Percentiles rank a stretch among this genome's conserved stretches.
These are phyloP conservation scores for Combretum micranthum DNA, from an alignment of 345 rosid species.

Conservation along the genomic window DNA sequence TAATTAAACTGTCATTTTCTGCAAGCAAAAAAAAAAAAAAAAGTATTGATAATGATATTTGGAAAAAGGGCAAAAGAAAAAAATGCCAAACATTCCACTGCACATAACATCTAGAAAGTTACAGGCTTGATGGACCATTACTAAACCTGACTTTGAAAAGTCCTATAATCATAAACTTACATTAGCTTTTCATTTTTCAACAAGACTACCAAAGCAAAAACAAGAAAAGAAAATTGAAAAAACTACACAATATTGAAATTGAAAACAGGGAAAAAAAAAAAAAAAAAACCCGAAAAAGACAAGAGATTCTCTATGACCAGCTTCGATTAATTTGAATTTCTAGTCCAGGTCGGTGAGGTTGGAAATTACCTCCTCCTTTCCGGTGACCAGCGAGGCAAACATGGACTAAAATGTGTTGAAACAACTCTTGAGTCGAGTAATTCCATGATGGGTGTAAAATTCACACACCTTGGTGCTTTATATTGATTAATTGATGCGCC, in stretches of 20 bases:
- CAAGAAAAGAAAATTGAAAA: not conserved
- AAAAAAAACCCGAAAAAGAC: not conserved
- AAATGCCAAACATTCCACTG: slow-evolving; percentile 17
- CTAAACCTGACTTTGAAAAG: slow-evolving; percentile 21
- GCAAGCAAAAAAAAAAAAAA: no score
- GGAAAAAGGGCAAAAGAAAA: no score
- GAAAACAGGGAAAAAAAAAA: no score
- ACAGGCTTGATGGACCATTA: slow-evolving; percentile 16
- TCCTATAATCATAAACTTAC: slow-evolving; percentile 25
- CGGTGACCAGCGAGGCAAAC: slow-evolving; percentile 73
- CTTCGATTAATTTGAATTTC: slow-evolving; percentile 14
- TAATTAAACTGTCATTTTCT: no score
- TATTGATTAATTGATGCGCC: slow-evolving; percentile 97
- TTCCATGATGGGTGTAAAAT: slow-evolving; percentile 81
- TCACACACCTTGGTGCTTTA: slow-evolving; percentile 93
- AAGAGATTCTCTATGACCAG: slow-evolving; percentile 15
- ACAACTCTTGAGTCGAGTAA: slow-evolving; percentile 72
- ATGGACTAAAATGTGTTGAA: slow-evolving; percentile 65
- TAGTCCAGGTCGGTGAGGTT: slow-evolving; percentile 14
- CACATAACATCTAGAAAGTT: slow-evolving; percentile 10
- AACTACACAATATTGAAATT: no score
- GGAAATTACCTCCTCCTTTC: slow-evolving; percentile 40
- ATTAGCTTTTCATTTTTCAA: not conserved
- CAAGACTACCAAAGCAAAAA: not conserved
- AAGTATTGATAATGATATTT: no score